These are phyloP conservation scores for Linnemannia elongata DNA, from an alignment of 192 early-diverging fungal species.

Conservation along the genomic window DNA sequence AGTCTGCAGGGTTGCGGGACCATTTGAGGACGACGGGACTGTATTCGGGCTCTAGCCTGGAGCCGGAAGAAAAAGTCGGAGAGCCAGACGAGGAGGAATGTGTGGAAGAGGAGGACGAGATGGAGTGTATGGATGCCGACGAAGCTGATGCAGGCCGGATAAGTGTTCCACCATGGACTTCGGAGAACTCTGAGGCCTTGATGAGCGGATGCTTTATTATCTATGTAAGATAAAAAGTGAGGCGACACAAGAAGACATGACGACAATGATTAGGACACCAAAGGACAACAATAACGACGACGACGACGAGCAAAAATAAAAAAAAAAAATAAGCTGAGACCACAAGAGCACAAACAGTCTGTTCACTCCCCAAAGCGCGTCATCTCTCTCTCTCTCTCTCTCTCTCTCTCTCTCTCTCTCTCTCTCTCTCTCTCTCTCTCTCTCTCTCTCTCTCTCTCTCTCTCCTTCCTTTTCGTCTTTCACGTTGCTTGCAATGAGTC, in stretches of 20 bases:
- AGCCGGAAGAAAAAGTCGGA: neutral
- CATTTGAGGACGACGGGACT: conserved; percentile 51
- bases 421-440: neutral
- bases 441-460: neutral
- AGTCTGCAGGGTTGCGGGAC: conserved; percentile 46
- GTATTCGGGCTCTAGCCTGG: conserved; percentile 32
- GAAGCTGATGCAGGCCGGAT: conserved; percentile 30
- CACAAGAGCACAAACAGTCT: neutral
- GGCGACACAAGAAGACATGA: neutral
- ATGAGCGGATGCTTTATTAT: conserved; percentile 57
- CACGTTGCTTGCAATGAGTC: neutral
- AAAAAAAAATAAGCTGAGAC: neutral
- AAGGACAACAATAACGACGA: neutral
- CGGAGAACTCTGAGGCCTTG: conserved; percentile 55
- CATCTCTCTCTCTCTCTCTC: neutral
- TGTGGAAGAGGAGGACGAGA: conserved; percentile 24
- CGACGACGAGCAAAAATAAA: too few relatives aligned
- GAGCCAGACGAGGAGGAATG: conserved; percentile 4
- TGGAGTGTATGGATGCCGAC: conserved; percentile 36
- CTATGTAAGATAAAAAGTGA: neutral
- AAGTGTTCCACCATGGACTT: conserved; percentile 49
- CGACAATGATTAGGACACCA: neutral
- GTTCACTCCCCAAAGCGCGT: neutral
- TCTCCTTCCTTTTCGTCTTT: neutral
- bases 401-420: too few relatives aligned